A percentile compares a stretch with the other conserved stretches of the same genome.
Conservation (phyloP, 2,329 filamentous ascomycete genomes). For the Pyrenophora graminea region DNA sequence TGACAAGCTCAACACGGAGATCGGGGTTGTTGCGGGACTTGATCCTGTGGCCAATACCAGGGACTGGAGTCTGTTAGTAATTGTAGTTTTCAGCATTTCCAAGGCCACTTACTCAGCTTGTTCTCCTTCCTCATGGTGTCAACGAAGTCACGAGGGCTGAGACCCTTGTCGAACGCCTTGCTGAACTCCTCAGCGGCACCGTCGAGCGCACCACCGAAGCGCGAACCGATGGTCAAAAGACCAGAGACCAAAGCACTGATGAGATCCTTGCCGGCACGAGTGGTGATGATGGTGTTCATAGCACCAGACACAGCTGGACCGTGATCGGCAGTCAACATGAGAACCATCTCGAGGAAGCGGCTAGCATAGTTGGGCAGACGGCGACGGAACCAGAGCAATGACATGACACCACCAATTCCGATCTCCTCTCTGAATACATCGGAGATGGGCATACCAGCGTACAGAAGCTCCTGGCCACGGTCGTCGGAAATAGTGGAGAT, state of each 20-base stretch:
- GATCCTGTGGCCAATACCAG: constrained; percentile 98
- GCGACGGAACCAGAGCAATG: constrained; percentile 98
- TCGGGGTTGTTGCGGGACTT: constrained; percentile 99
- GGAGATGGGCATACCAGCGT: constrained; percentile 99
- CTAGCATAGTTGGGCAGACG: constrained; percentile 93
- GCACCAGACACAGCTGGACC: constrained; percentile 98
- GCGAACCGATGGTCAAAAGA: constrained; percentile 96
- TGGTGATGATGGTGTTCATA: constrained; percentile 99
- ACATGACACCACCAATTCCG: constrained; percentile 99
- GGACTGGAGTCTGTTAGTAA: constrained; percentile 59
- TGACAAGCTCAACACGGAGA: constrained; percentile 98
- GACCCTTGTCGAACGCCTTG: constrained; percentile 96
- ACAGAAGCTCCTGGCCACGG: constrained; percentile 98
- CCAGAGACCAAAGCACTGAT: constrained; percentile 94
- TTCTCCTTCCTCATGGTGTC: constrained; percentile 99
- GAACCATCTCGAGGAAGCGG: constrained; percentile 99
- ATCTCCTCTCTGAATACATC: constrained; percentile 99
- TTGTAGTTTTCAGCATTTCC: neutral
- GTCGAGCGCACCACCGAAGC: constrained; percentile 97
- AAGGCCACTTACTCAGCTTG: constrained; percentile 76
- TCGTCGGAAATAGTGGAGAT: constrained; percentile 99
- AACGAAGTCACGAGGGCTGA: constrained; percentile 97
- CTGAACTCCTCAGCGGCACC: constrained; percentile 98
- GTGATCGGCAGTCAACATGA: constrained; percentile 99
- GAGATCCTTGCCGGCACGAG: constrained; percentile 97